These are phyloP conservation scores for Basidiobolus meristosporus DNA, from an alignment of 371 early-diverging fungal genomes.

Conservation along the genomic window DNA sequence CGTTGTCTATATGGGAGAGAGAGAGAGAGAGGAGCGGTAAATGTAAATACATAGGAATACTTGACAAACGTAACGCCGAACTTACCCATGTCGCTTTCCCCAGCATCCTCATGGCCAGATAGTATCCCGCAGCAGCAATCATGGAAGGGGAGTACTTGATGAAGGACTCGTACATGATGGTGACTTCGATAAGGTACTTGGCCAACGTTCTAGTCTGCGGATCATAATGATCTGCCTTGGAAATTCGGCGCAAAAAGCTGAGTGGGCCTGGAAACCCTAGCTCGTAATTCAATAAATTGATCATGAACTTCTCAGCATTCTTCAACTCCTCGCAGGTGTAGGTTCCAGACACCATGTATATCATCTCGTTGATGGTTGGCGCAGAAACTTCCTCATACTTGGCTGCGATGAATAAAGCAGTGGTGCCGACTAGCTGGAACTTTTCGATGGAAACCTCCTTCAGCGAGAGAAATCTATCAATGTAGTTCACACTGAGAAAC, in stretches of 20 bases:
- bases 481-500: conserved; percentile 61
- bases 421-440: conserved; percentile 78
- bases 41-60: no score
- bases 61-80: no score
- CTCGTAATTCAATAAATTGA: conserved; percentile 43
- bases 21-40: no score
- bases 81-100: conserved; percentile 31
- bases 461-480: conserved; percentile 72
- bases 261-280: conserved; percentile 52
- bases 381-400: conserved; percentile 79
- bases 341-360: conserved; percentile 28
- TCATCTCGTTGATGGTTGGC: conserved; percentile 39
- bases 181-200: conserved; percentile 73
- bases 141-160: conserved; percentile 36
- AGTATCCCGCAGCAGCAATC: conserved; percentile 50
- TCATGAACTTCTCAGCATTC: conserved; percentile 50
- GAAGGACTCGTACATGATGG: conserved; percentile 56
- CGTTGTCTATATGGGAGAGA: no score
- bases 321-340: conserved; percentile 42
- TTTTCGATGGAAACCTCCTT: conserved; percentile 48
- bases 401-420: conserved; percentile 62
- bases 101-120: conserved; percentile 54
- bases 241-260: conserved; percentile 59
- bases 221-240: conserved; percentile 63
- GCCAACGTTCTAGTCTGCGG: conserved; percentile 57